phyloP scores from a whole-genome alignment of 805 yeast species.

The Candida maesae region DNA sequence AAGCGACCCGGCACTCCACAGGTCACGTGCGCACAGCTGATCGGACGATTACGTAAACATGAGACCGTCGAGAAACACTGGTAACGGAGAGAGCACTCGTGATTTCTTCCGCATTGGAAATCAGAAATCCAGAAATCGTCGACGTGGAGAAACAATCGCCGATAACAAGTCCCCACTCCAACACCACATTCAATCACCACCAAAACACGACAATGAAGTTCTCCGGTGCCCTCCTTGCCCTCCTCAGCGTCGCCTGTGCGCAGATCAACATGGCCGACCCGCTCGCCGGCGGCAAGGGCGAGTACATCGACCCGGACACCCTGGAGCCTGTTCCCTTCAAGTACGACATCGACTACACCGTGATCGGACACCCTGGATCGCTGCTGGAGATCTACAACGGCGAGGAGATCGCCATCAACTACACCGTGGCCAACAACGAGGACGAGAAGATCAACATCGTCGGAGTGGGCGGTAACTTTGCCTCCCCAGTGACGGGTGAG shows the following conservation, averaged over 20 bases:
- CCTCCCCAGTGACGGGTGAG: conserved; percentile 50
- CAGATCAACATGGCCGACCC: conserved; percentile 19
- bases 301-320: conserved; percentile 19
- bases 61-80: too few species aligned
- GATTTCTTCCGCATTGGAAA: too few species aligned
- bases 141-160: conserved; percentile 2
- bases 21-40: too few species aligned
- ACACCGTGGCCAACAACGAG: conserved; percentile 52
- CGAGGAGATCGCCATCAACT: conserved; percentile 48
- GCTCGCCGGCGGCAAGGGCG: conserved; percentile 12
- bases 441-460: conserved; percentile 47
- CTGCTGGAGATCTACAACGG: conserved; percentile 44
- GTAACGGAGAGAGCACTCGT: too few species aligned
- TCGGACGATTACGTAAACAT: too few species aligned
- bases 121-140: too few species aligned
- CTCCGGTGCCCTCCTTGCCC: conserved; percentile 12
- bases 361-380: conserved; percentile 42
- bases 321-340: conserved; percentile 37
- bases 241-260: conserved; percentile 14
- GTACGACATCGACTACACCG: conserved; percentile 44
- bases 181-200: neutral
- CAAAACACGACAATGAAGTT: conserved; percentile 17
- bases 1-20: too few species aligned
- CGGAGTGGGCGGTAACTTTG: conserved; percentile 67
- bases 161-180: neutral